Percentiles rank a stretch among this genome's conserved stretches.
phyloP scores from a whole-genome alignment of 768 basidiomycete species.

The Lactarius indigo region DNA sequence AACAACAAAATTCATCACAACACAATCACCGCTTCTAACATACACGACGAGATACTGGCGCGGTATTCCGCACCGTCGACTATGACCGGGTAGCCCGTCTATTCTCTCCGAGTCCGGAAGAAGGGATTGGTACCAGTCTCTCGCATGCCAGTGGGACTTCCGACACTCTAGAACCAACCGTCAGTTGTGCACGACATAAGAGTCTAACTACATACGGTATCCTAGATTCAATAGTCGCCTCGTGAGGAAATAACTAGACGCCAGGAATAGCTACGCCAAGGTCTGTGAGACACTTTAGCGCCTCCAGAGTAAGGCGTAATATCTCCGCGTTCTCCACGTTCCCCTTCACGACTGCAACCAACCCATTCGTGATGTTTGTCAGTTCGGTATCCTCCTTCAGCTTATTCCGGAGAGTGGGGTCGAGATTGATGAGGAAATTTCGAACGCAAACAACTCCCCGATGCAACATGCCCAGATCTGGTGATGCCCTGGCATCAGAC shows the following conservation, averaged over 20 bases:
- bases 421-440: slow-evolving; percentile 54
- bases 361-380: slow-evolving; percentile 49
- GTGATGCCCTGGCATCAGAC: slow-evolving; percentile 33
- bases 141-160: too few species aligned
- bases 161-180: neutral
- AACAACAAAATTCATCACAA: neutral
- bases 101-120: neutral
- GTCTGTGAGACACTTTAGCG: slow-evolving; percentile 42
- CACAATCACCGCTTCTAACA: neutral
- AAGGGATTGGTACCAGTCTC: neutral
- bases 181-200: neutral
- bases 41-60: neutral
- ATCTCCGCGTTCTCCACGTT: slow-evolving; percentile 40
- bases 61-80: neutral
- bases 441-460: slow-evolving; percentile 73
- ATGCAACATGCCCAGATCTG: slow-evolving; percentile 64
- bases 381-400: slow-evolving; percentile 52
- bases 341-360: slow-evolving; percentile 49
- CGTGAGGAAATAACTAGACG: neutral
- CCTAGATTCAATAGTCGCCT: neutral
- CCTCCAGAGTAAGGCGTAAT: slow-evolving; percentile 48
- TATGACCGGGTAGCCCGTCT: neutral
- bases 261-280: slow-evolving; percentile 17
- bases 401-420: slow-evolving; percentile 37
- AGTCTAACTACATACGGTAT: neutral